Base-by-base conservation (phyloP, 176 grass and related monocot species). In the Eragrostis curvula region DNA sequence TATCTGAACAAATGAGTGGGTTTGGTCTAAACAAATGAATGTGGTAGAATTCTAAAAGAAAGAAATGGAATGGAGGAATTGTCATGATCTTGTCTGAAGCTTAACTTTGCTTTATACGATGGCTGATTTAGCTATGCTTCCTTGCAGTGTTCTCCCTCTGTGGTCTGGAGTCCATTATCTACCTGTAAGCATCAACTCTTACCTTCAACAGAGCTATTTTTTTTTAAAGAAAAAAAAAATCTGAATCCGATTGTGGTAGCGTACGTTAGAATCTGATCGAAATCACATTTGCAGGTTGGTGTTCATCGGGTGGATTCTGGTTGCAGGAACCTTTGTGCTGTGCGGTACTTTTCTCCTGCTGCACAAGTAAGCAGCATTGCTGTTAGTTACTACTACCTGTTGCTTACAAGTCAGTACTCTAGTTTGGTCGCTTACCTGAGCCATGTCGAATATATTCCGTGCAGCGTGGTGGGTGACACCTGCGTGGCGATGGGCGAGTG, bases 301-400 rank as follows among this genome's bases (percentile, higher is more conserved):
- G 79, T 85, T 93, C 8, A 2, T 89, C 1, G 94, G 81, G 14
- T 97, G 94, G 94, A 90, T 97, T 79, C 65, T 93, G 49, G 83
- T 97, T 6, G 44, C 88, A 21, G 88, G 81, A 49, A 93, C 94
- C 5, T 68, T 97, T 0, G 52, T 97, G 4, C 76, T 97, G 28
- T 89, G 72, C 64, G 94, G 91, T 47, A 82, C 88, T 6, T 97
- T 91, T 27, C 91, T 97, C 77, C 78, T 97, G 17, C 82, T 97
- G 49, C 94, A 97, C 77, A 97, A 94, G 94, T 97, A 91, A 86
- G 81, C 56, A 3, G 0, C 7, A 20, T 21, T 10, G 62, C 17
- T 70, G 61, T 12, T 30, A 13, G 5, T 47, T n/a, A n/a, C n/a
- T n/a, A n/a, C n/a, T 30, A 17, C n/a, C 5, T 41, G 2, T 79